Evolutionary conservation across 2,329 filamentous ascomycete species (phyloP).

Genomic region (Huntiella savannae): DNA sequence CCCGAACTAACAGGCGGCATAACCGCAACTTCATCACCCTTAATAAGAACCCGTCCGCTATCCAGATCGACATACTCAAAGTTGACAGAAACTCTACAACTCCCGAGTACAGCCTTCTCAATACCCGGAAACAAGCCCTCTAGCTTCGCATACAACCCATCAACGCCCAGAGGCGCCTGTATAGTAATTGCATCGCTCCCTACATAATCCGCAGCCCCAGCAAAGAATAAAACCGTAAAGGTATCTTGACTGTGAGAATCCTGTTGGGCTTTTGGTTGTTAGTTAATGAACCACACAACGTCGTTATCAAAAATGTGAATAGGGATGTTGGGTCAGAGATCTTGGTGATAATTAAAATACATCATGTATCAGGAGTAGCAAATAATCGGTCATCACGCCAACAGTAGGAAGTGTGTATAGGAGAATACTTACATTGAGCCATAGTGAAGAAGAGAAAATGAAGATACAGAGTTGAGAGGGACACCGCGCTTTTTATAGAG

Average conservation of each 20-base stretch:
- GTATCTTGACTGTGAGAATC: background rate
- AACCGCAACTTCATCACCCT: constrained; percentile 67
- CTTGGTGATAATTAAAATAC: constrained; percentile 46
- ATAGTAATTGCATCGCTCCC: constrained; percentile 46
- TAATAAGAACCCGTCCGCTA: constrained; percentile 32
- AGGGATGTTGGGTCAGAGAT: constrained; percentile 37
- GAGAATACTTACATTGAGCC: constrained; percentile 18
- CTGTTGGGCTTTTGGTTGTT: too few relatives aligned
- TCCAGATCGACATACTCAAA: constrained; percentile 59
- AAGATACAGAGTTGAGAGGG: background rate
- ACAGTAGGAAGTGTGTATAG: constrained; percentile 10
- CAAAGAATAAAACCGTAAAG: constrained; percentile 71
- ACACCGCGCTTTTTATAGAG: constrained; percentile 4
- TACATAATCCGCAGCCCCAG: constrained; percentile 52
- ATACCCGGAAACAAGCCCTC: constrained; percentile 56
- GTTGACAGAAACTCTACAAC: constrained; percentile 62
- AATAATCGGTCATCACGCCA: constrained; percentile 34
- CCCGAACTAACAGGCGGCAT: constrained; percentile 80
- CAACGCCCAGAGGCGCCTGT: constrained; percentile 43
- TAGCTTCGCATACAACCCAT: constrained; percentile 44
- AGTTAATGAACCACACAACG: too few relatives aligned
- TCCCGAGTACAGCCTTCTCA: constrained; percentile 44
- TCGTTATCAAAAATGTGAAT: background rate
- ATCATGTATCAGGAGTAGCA: constrained; percentile 29
- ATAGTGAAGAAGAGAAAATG: constrained; percentile 6